Evolutionary conservation across 805 yeast species (phyloP).

Genomic region (Candida yuanshanica): DNA sequence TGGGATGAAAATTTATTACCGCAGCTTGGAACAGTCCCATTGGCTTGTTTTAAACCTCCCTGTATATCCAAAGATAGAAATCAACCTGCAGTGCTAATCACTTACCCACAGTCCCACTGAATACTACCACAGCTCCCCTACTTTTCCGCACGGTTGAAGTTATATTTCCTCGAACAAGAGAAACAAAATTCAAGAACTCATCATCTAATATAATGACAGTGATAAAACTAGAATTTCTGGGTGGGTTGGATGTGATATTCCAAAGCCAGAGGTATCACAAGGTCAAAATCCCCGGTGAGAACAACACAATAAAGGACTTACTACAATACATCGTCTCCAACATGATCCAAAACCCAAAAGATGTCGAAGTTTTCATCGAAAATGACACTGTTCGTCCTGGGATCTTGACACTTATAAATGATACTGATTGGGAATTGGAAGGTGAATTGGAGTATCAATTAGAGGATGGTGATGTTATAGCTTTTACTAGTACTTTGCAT

Average conservation of each 20-base stretch:
- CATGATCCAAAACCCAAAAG: conserved; percentile 55
- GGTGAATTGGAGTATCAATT: conserved; percentile 81
- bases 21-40: too few species aligned
- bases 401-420: conserved; percentile 83
- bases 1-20: too few species aligned
- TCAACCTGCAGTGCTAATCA: too few species aligned
- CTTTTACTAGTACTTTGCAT: conserved; percentile 90
- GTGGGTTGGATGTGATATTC: conserved; percentile 83
- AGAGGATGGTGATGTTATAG: conserved; percentile 68
- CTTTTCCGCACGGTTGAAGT: too few species aligned
- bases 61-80: too few species aligned
- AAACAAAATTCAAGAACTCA: too few species aligned
- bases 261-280: conserved; percentile 49
- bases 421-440: conserved; percentile 95
- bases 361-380: conserved; percentile 70
- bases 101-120: too few species aligned
- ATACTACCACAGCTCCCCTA: too few species aligned
- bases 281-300: conserved; percentile 41
- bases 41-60: too few species aligned
- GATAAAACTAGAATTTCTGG: conserved; percentile 27
- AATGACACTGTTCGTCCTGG: conserved; percentile 88
- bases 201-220: background rate
- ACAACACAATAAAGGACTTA: conserved; percentile 39
- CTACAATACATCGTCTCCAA: conserved; percentile 47
- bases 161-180: too few species aligned